A percentile compares a stretch with the other conserved stretches of the same genome.
Evolutionary conservation across 352 stramenopile genomes (phyloP).

Genomic region (Phytophthora pistaciae): DNA sequence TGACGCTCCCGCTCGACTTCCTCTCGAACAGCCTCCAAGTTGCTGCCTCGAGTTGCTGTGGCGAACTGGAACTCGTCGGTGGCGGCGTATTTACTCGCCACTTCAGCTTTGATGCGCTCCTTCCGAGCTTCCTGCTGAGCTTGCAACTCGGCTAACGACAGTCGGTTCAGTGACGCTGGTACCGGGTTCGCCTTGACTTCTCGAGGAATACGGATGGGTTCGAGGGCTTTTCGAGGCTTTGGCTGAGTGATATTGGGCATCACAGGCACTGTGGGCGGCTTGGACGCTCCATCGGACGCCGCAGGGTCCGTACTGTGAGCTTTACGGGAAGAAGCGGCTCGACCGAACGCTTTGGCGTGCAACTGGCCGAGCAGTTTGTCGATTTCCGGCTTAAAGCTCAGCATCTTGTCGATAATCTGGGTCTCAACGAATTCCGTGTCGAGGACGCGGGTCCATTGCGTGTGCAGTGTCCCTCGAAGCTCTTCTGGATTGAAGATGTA

Average conservation of each 20-base stretch:
- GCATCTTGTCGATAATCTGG: conserved; percentile 75
- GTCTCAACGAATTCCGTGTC: conserved; percentile 89
- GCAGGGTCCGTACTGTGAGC: not conserved
- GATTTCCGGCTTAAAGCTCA: conserved; percentile 46
- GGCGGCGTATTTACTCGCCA: conserved; percentile 82
- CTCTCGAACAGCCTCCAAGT: conserved; percentile 67
- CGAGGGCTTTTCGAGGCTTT: conserved; percentile 64
- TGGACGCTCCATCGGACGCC: conserved; percentile 15
- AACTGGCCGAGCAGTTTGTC: conserved; percentile 59
- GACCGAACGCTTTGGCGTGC: conserved; percentile 72
- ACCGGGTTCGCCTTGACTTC: conserved; percentile 79
- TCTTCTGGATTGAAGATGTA: conserved; percentile 84
- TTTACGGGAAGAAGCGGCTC: conserved; percentile 33
- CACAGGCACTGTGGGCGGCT: conserved; percentile 69
- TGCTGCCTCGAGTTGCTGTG: conserved; percentile 73
- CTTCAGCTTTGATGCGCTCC: conserved; percentile 60
- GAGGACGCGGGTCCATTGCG: conserved; percentile 84
- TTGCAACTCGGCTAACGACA: conserved; percentile 74
- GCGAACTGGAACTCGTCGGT: conserved; percentile 81
- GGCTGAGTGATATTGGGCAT: conserved; percentile 91
- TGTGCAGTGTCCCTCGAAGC: conserved; percentile 73
- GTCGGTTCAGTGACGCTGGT: conserved; percentile 67
- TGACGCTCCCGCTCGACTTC: conserved; percentile 75
- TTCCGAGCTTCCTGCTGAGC: conserved; percentile 64
- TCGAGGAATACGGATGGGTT: conserved; percentile 85